These are phyloP conservation scores for Cenchrus americanus DNA, from an alignment of 176 grass and related monocot species.

Conservation along the genomic window DNA sequence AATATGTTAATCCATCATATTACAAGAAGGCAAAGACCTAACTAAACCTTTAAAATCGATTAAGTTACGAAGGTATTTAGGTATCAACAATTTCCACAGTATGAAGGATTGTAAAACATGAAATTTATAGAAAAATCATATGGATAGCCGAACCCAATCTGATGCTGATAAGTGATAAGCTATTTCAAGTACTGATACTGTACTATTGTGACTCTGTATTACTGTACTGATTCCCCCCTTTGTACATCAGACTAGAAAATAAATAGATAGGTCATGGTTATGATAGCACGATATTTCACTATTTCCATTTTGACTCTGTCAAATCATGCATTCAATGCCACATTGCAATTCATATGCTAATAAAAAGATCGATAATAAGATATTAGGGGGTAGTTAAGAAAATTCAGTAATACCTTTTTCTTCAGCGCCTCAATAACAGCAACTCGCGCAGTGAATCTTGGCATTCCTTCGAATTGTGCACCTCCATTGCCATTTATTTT, in stretches of 20 bases:
- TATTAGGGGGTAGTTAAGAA: not conserved
- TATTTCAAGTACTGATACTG: too few relatives aligned
- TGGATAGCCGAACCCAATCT: not conserved
- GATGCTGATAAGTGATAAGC: not conserved
- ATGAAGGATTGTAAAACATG: slow-evolving; percentile 14
- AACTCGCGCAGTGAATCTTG: slow-evolving; percentile 68
- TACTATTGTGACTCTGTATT: too few relatives aligned
- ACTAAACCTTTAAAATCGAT: not conserved
- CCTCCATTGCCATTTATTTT: slow-evolving; percentile 84
- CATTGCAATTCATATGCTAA: not conserved
- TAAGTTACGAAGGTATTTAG: not conserved
- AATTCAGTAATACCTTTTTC: slow-evolving; percentile 57
- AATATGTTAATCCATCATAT: slow-evolving; percentile 26
- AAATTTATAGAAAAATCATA: slow-evolving; percentile 7
- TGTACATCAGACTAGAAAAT: not conserved
- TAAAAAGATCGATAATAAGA: not conserved
- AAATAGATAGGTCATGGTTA: slow-evolving; percentile 4
- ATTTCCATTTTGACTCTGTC: not conserved
- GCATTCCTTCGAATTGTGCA: slow-evolving; percentile 80
- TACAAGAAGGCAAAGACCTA: not conserved
- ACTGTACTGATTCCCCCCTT: not conserved
- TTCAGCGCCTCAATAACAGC: slow-evolving; percentile 73
- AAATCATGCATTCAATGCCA: not conserved
- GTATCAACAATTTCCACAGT: not conserved
- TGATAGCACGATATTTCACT: not conserved